Evolutionary conservation across 2,329 filamentous ascomycete genomes (phyloP).

Genomic region (Diaporthe vaccinii): DNA sequence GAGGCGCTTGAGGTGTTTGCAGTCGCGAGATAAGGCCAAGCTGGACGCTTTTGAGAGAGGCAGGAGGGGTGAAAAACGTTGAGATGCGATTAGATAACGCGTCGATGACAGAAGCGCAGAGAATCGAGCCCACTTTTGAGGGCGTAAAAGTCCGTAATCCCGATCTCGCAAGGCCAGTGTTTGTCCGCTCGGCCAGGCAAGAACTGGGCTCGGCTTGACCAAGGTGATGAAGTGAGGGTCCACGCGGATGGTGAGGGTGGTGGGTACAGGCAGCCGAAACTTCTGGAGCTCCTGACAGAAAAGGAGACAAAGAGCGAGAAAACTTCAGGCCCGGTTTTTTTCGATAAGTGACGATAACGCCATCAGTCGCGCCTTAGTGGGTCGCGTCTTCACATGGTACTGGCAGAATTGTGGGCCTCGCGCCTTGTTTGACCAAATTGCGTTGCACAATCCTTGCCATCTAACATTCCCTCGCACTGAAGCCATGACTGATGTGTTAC

Average conservation of each 20-base stretch:
- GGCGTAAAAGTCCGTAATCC: slow-evolving; percentile 5
- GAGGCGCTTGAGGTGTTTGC: not conserved
- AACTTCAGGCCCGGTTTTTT: slow-evolving; percentile 9
- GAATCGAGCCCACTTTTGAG: slow-evolving; percentile 32
- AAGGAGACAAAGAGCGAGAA: slow-evolving; percentile 23
- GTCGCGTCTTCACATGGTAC: slow-evolving; percentile 9
- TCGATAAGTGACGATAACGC: slow-evolving; percentile 30
- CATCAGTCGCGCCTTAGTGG: slow-evolving; percentile 26
- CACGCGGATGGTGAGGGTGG: slow-evolving; percentile 8
- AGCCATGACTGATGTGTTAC: not conserved
- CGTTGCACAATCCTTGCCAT: slow-evolving; percentile 15
- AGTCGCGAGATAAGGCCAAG: slow-evolving; percentile 26
- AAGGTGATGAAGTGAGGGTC: slow-evolving; percentile 1
- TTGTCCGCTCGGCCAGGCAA: not conserved
- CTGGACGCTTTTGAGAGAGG: slow-evolving; percentile 28
- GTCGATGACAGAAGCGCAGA: slow-evolving; percentile 30
- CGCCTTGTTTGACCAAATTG: slow-evolving; percentile 9
- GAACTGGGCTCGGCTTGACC: not conserved
- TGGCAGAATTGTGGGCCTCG: slow-evolving; percentile 8
- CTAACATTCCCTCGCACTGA: not conserved
- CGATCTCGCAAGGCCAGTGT: slow-evolving; percentile 29
- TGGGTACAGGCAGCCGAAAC: slow-evolving; percentile 18
- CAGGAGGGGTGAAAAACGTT: slow-evolving; percentile 35
- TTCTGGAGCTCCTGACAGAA: slow-evolving; percentile 21
- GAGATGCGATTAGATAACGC: slow-evolving; percentile 35